phyloP scores from a whole-genome alignment of 2,329 filamentous ascomycete species.

The Xylaria multiplex region DNA sequence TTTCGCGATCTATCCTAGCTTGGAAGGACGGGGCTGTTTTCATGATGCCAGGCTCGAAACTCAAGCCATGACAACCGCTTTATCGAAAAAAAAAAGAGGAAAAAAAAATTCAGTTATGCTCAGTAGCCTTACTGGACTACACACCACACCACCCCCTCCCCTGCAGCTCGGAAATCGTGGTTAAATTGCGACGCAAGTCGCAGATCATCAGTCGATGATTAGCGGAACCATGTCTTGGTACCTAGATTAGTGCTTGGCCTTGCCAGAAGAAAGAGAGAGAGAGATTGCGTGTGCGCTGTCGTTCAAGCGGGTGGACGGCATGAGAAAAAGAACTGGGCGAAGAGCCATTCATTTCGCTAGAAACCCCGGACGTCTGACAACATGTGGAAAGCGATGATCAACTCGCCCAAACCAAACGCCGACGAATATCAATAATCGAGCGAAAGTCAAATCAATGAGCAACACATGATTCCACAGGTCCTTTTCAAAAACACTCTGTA shows the following conservation, averaged over 20 bases:
- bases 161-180: background rate
- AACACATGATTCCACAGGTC: background rate
- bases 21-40: too few relatives aligned
- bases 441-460: background rate
- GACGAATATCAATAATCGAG: conserved; percentile 1
- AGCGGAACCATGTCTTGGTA: background rate
- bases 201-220: conserved; percentile 1
- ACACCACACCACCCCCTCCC: background rate
- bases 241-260: conserved; percentile 28
- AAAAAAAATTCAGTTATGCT: background rate
- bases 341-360: background rate
- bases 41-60: too few relatives aligned
- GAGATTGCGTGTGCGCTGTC: background rate
- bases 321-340: background rate
- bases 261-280: conserved; percentile 23
- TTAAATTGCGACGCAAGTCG: background rate
- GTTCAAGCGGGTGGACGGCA: background rate
- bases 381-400: background rate
- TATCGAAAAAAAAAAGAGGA: too few relatives aligned
- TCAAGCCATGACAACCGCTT: too few relatives aligned
- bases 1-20: background rate
- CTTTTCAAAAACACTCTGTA: conserved; percentile 2
- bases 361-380: background rate
- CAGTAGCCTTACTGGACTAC: too few relatives aligned
- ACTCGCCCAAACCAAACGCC: background rate